phyloP scores from a whole-genome alignment of 495 filamentous ascomycete genomes.

The Penicillium turbatum region DNA sequence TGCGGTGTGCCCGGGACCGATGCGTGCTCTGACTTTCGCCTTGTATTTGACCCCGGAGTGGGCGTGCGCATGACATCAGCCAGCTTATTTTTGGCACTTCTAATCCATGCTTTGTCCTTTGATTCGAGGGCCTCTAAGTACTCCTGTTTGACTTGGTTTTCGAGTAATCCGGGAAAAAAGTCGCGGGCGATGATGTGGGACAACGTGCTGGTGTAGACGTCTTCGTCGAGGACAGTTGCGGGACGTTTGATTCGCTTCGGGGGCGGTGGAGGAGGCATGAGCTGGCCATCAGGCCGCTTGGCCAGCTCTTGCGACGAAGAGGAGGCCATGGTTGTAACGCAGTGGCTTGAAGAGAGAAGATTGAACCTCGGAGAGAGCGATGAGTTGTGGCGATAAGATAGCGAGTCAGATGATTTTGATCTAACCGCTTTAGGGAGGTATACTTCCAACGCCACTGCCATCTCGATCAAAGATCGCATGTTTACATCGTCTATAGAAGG shows the following conservation, averaged over 20 bases:
- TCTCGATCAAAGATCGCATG: neutral
- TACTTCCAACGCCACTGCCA: neutral
- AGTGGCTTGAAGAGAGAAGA: neutral
- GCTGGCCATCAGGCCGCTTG: slow-evolving; percentile 55
- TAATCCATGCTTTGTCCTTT: slow-evolving; percentile 78
- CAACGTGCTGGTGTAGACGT: slow-evolving; percentile 83
- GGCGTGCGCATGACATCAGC: slow-evolving; percentile 75
- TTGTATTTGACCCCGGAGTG: slow-evolving; percentile 43
- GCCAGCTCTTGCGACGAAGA: slow-evolving; percentile 30
- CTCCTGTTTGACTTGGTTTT: slow-evolving; percentile 81
- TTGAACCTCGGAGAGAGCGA: neutral
- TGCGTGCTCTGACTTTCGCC: slow-evolving; percentile 33
- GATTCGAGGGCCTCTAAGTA: slow-evolving; percentile 89
- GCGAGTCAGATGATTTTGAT: neutral
- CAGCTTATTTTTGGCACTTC: slow-evolving; percentile 67
- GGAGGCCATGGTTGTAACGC: slow-evolving; percentile 16
- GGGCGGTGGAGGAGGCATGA: slow-evolving; percentile 89
- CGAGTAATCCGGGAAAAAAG: slow-evolving; percentile 90
- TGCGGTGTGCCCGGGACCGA: slow-evolving; percentile 24
- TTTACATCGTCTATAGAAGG: neutral
- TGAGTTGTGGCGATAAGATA: slow-evolving; percentile 8
- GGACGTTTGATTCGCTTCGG: slow-evolving; percentile 92
- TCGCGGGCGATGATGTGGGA: slow-evolving; percentile 95
- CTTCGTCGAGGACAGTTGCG: slow-evolving; percentile 85
- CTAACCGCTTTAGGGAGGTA: slow-evolving; percentile 8